A percentile compares a stretch with the other conserved stretches of the same genome.
phyloP scores from a whole-genome alignment of 106 monocot species.

The Acanthochlamys bracteata region DNA sequence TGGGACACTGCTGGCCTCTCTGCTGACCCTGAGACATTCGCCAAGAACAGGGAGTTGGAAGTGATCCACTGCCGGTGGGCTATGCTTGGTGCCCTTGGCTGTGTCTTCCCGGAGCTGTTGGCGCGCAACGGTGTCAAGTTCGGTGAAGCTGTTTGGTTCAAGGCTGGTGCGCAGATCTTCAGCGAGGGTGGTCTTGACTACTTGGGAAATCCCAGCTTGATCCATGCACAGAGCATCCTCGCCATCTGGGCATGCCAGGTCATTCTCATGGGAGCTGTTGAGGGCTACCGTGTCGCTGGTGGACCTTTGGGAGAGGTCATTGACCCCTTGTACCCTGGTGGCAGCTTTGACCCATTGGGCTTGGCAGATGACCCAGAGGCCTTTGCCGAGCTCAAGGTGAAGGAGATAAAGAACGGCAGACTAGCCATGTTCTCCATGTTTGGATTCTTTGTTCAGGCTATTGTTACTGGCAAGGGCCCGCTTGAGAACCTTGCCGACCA shows the following conservation, averaged over 20 bases:
- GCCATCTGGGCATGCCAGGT: constrained; percentile 32
- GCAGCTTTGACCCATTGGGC: constrained; percentile 45
- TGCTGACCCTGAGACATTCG: constrained; percentile 34
- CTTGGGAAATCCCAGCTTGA: constrained; percentile 24
- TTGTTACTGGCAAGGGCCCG: constrained; percentile 23
- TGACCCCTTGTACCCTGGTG: constrained; percentile 48
- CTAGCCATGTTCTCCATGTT: constrained; percentile 60
- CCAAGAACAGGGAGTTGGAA: constrained; percentile 32
- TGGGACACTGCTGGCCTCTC: constrained; percentile 39
- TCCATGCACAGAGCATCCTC: constrained; percentile 30
- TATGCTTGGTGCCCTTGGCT: constrained; percentile 29
- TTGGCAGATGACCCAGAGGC: constrained; percentile 59
- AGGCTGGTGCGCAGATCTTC: constrained; percentile 26
- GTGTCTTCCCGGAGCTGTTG: constrained; percentile 27
- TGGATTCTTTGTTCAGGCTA: constrained; percentile 38
- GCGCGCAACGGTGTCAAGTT: constrained; percentile 33
- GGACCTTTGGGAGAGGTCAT: constrained; percentile 36
- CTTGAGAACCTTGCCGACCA: constrained; percentile 27
- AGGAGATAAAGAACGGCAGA: constrained; percentile 56
- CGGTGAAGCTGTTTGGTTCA: constrained; percentile 29
- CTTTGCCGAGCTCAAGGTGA: constrained; percentile 59
- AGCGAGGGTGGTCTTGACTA: constrained; percentile 29
- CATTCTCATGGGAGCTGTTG: constrained; percentile 25
- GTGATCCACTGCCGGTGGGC: constrained; percentile 38
- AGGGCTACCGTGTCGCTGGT: constrained; percentile 29